Conservation (phyloP, 1,139 yeast species). For the Debaryomyces robertsiae region DNA sequence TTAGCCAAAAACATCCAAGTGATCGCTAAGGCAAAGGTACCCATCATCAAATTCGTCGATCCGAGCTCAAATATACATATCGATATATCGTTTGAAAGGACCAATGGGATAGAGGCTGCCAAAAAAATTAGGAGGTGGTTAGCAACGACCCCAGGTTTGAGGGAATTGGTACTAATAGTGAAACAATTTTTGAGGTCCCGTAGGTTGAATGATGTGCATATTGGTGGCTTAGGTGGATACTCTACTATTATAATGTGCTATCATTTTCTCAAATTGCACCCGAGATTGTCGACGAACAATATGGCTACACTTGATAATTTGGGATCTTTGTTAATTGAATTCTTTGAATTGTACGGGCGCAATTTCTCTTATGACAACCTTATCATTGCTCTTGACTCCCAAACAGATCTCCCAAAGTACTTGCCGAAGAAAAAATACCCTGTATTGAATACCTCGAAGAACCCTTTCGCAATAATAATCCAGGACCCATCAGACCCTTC, state of each 20-base stretch:
- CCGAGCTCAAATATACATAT: conserved; percentile 71
- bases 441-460: conserved; percentile 54
- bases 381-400: conserved; percentile 61
- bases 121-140: conserved; percentile 78
- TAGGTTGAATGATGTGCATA: conserved; percentile 85
- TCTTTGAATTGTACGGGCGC: conserved; percentile 93
- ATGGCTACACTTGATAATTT: conserved; percentile 73
- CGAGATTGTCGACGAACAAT: conserved; percentile 67
- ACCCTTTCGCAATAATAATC: conserved; percentile 70
- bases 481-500: conserved; percentile 86
- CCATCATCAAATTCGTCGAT: conserved; percentile 91
- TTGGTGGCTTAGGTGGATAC: conserved; percentile 96
- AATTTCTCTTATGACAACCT: conserved; percentile 86
- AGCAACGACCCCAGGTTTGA: conserved; percentile 69
- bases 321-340: conserved; percentile 88
- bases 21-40: conserved; percentile 90
- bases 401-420: conserved; percentile 52
- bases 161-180: conserved; percentile 81
- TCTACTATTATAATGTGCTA: conserved; percentile 86
- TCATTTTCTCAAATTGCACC: conserved; percentile 81
- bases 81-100: conserved; percentile 89
- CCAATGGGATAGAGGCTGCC: conserved; percentile 87
- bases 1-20: conserved; percentile 80
- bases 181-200: conserved; percentile 86
- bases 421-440: conserved; percentile 58